phyloP scores from a whole-genome alignment of 1,284 basidiomycete species.

The Erythrobasidium hasegawianum region DNA sequence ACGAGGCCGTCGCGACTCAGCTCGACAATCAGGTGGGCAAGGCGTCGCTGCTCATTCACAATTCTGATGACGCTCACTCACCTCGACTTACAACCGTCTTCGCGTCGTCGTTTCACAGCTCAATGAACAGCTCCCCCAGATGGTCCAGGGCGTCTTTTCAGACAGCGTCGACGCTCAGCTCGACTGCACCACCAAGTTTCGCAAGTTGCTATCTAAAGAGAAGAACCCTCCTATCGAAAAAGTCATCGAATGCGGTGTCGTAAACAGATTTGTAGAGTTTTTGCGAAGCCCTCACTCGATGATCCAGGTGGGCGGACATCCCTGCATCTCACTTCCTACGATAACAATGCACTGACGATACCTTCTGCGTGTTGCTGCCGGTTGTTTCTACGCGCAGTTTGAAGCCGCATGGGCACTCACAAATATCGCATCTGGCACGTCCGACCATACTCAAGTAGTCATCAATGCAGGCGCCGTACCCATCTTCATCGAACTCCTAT shows the following conservation, averaged over 20 bases:
- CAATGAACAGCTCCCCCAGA: slow-evolving; percentile 67
- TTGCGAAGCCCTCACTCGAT: slow-evolving; percentile 81
- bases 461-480: slow-evolving; percentile 92
- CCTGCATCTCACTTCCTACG: neutral
- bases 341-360: neutral
- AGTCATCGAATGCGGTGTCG: slow-evolving; percentile 96
- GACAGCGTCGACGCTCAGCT: slow-evolving; percentile 86
- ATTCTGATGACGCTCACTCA: neutral
- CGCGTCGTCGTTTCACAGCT: slow-evolving; percentile 55
- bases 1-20: slow-evolving; percentile 40
- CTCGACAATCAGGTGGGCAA: slow-evolving; percentile 39
- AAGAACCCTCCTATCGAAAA: slow-evolving; percentile 99
- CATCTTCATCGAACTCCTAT: slow-evolving; percentile 92
- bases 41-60: neutral
- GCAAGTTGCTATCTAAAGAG: slow-evolving; percentile 97
- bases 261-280: slow-evolving; percentile 96
- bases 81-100: neutral
- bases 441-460: slow-evolving; percentile 96
- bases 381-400: slow-evolving; percentile 60
- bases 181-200: slow-evolving; percentile 91
- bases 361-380: neutral
- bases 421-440: slow-evolving; percentile 98
- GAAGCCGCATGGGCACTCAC: slow-evolving; percentile 99
- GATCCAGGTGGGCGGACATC: slow-evolving; percentile 69
- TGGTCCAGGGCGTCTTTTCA: slow-evolving; percentile 91